Base-by-base conservation (phyloP, 106 monocot species). In the Vanilla planifolia region DNA sequence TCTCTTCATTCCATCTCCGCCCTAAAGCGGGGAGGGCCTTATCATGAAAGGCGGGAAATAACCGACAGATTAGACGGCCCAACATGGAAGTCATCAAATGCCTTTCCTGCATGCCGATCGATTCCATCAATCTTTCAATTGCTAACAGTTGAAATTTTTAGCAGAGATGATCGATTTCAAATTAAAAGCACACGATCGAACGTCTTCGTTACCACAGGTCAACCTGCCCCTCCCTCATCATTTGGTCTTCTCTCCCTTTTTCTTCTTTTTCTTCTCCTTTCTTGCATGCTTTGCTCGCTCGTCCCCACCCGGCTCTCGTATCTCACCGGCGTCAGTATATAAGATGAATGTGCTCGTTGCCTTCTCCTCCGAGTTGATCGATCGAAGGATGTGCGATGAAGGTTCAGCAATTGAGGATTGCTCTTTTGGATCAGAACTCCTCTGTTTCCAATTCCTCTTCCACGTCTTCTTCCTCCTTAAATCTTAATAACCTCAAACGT, bases 311-410 rank as follows among this genome's bases (percentile, higher is more conserved):
- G 16, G 9, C 10, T 5, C 50, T 36, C 63, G 32, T 24, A 19
- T 32, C 44, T 7, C n/a, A 23, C 71, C 43, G 37, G 37, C 59
- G 41, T 53, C 26, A 19, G 28, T 30, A 30, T 52, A 27, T 52
- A 52, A 52, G 16, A 28, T 14, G 26, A 10, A 28, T 14, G 52
- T 3, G 15, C 28, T 30, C 11, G 11, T 9, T 77, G 53, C 8
- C 44, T 56, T 42, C 48, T 37, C 7, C 29, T n/a, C 21, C 10
- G 13, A 8, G 10, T 11, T 13, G 29, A 16, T 30, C n/a, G n/a
- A 11, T 27, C 32, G 24, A 11, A 66, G 17, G n/a, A 6, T 26
- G 53, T 51, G 42, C 62, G 46, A 73, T 73, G 71, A 71, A 56
- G 71, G 14, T 71, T 17, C 65, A 77, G 25, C 52, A 71, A 8